Base-by-base conservation (phyloP, 1,284 basidiomycete genomes). In the Ceratobasidium sp. region DNA sequence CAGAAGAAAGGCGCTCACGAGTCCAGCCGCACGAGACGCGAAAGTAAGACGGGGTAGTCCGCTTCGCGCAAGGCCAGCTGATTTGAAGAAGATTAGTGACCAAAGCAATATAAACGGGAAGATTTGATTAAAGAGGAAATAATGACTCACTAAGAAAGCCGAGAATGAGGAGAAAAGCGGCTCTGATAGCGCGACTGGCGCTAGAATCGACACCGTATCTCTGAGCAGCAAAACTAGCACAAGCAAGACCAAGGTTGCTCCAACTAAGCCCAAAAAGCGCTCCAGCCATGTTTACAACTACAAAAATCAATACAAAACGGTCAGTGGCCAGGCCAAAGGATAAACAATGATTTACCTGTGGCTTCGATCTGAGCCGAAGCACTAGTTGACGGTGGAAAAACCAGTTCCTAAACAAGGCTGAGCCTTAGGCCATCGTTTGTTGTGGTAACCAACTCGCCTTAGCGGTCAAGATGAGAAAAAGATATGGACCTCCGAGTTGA, bases 361-460 rank as follows among this genome's bases (percentile, higher is more conserved):
- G 85, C 84, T 81, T 89, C 89, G 4, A 89, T 82, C 80, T 90
- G 88, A 80, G 89, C 88, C 0, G 88, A 86, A 12, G 89, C 84
- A 80, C 85, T 87, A 68, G 87, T 86, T 79, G 89, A 88, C 0
- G 87, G 86, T 13, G 86, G 86, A 81, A 89, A 89, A 58, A 89
- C 86, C 3, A 89, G 85, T 78, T 89, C 88, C 79, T 76, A 23
- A 12, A 55, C 12, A 18, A 40, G 51, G 28, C 3, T 56, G 15
- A 66, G 51, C 46, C 13, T 3, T 53, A 26, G 7, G 0, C 56
- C 15, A 46, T 39, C 6, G 2, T 20, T 26, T 13, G 9, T n/a
- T 56, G 15, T 40, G 4, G 58, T 13, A 66, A 76, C 39, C 5
- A 46, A 49, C 33, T 1, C 40, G 23, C 73, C 63, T 89, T 89